Evolutionary conservation across 345 rosid genomes (phyloP).

Genomic region (Excoecaria cochinchinensis): DNA sequence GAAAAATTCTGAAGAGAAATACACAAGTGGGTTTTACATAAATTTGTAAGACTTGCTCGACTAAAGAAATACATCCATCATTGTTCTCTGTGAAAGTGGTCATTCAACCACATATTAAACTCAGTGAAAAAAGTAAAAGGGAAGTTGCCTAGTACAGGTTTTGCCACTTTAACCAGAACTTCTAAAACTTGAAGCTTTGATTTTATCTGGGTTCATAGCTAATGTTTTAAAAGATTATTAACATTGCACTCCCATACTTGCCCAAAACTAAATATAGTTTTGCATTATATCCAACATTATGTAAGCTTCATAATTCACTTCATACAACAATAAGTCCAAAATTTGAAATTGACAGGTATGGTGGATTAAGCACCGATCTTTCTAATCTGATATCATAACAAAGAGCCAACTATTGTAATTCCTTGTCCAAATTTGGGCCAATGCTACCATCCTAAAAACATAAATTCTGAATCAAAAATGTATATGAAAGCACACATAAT

Average conservation of each 20-base stretch:
- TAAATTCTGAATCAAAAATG: background rate
- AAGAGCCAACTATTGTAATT: background rate
- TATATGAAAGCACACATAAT: no score
- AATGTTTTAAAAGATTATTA: background rate
- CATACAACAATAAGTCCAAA: background rate
- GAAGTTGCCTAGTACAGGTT: background rate
- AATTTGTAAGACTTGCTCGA: background rate
- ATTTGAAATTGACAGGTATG: background rate
- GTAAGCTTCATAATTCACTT: background rate
- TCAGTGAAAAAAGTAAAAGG: background rate
- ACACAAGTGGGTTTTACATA: background rate
- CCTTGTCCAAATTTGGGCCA: background rate
- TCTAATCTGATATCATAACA: background rate
- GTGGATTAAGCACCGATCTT: background rate
- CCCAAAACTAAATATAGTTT: background rate
- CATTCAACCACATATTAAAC: background rate
- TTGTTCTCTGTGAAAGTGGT: background rate
- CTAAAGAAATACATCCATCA: background rate
- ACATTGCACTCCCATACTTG: no score
- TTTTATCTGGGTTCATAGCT: no score
- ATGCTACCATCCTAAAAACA: background rate
- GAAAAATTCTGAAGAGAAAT: conserved; percentile 64
- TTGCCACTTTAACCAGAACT: background rate
- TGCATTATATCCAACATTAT: background rate
- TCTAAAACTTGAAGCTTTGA: no score